Conservation (phyloP, 768 basidiomycete genomes). For the Calocera cornea region DNA sequence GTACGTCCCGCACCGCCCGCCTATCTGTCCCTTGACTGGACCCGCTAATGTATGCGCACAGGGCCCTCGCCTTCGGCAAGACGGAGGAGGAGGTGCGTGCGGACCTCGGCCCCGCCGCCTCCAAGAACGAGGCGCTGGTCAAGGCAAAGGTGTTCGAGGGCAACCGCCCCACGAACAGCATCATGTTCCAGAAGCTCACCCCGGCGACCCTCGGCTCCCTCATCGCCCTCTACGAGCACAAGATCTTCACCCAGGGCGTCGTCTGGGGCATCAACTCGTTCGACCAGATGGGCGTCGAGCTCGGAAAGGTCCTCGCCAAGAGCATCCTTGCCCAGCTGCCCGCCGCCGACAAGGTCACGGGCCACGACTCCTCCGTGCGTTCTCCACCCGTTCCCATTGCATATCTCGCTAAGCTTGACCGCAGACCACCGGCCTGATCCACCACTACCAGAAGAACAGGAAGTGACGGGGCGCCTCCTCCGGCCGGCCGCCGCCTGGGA, state of each 20-base stretch:
- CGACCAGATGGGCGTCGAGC: constrained; percentile 99
- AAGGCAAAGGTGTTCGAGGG: constrained; percentile 99
- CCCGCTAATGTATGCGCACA: constrained; percentile 12
- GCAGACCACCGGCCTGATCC: constrained; percentile 89
- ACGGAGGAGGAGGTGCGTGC: constrained; percentile 70
- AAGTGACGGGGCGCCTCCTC: constrained; percentile 13
- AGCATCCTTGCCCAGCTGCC: constrained; percentile 80
- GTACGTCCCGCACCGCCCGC: constrained; percentile 16
- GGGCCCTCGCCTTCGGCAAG: constrained; percentile 93
- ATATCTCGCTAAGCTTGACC: constrained; percentile 2
- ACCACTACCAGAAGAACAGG: constrained; percentile 87
- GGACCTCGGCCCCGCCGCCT: constrained; percentile 33
- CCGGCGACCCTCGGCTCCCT: constrained; percentile 79
- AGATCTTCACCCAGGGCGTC: constrained; percentile 95
- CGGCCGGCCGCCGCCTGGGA: background rate
- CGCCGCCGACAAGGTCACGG: constrained; percentile 61
- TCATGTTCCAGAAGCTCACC: constrained; percentile 86
- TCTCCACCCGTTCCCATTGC: background rate
- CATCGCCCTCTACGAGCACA: constrained; percentile 92
- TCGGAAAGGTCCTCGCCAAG: constrained; percentile 95
- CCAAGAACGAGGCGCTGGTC: constrained; percentile 68
- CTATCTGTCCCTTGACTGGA: too few relatives aligned
- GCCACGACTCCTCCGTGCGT: constrained; percentile 73
- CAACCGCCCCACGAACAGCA: constrained; percentile 91
- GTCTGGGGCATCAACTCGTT: constrained; percentile 99